Evolutionary conservation across 2,329 filamentous ascomycete genomes (phyloP), one percentile per base, ranked within the genome.

Genomic region (Sporothrix sp.): DNA sequence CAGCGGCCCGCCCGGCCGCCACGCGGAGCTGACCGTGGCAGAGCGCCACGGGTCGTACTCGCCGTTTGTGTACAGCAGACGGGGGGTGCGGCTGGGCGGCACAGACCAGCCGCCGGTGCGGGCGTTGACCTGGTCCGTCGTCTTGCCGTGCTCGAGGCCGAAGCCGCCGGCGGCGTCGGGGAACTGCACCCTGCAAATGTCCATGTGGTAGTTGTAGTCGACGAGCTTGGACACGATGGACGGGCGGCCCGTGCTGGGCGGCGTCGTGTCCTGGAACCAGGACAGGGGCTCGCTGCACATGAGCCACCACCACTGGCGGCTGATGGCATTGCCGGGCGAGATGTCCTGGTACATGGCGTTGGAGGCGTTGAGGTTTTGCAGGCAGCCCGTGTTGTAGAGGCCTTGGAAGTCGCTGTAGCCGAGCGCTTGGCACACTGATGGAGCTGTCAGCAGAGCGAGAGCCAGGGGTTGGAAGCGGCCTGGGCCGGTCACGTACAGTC

Each of bases 221-320:
- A 69, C 60, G 18, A 65, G 62, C 9, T 66, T 64, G 1, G 68
- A 70, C 36, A 71, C 66, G 46, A 71, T 67, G 3, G 69, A 71
- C 1, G 72, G 65, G 0, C 58, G 58, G 51, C 59, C 62, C 1
- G 56, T 39, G 25, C 25, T 6, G 5, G 0, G 75, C 75, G 1
- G 74, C 70, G n/a, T 71, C n/a, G n/a, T 72, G 56, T 68, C 66
- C 48, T 68, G 64, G 62, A 66, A 68, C 58, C 61, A 68, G 48
- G 63, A 66, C 37, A 71, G 63, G 49, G 68, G 67, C 53, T 70
- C 66, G 61, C 79, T 78, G 65, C 76, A 79, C 6, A 71, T 65
- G 61, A 79, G 68, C 75, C 74, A 79, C 13, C 66, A 63, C 74
- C 74, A 79, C 56, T 78, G 75, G 3, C 75, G 65, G 61, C 76